These are phyloP conservation scores for Heritiera fomes DNA, from an alignment of 345 rosid species.

Conservation along the genomic window DNA sequence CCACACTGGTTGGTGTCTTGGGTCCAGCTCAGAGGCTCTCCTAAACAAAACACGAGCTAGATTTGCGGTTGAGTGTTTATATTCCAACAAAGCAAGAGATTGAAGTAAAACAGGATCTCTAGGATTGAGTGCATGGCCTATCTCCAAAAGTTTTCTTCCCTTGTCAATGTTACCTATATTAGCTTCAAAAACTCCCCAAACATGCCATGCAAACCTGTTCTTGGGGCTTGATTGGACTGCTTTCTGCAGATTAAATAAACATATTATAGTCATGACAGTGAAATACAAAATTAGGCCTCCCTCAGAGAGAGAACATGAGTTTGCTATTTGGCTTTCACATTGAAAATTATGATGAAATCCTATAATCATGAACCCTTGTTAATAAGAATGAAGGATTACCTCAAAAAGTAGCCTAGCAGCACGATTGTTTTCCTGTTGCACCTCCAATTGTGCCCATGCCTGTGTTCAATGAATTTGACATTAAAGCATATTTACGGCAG, in stretches of 20 bases:
- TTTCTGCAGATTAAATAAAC: slow-evolving; percentile 46
- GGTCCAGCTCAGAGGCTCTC: slow-evolving; percentile 82
- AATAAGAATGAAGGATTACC: slow-evolving; percentile 44
- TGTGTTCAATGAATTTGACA: slow-evolving; percentile 30
- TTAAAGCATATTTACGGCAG: not conserved
- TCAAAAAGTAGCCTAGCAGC: slow-evolving; percentile 83
- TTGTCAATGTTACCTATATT: slow-evolving; percentile 63
- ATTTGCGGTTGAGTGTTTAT: slow-evolving; percentile 76
- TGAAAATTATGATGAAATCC: not conserved
- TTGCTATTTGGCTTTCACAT: not conserved
- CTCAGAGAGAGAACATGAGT: not conserved
- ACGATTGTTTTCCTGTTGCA: slow-evolving; percentile 70
- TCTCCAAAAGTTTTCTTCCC: slow-evolving; percentile 85
- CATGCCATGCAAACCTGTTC: slow-evolving; percentile 95
- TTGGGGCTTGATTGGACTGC: slow-evolving; percentile 96
- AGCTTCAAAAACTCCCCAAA: slow-evolving; percentile 92
- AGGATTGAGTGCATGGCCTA: slow-evolving; percentile 90
- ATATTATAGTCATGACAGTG: slow-evolving; percentile 11
- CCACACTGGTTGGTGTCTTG: slow-evolving; percentile 95
- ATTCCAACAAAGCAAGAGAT: slow-evolving; percentile 88
- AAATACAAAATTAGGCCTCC: not conserved
- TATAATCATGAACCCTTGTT: not conserved
- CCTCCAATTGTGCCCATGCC: slow-evolving; percentile 98
- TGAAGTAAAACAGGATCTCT: slow-evolving; percentile 95
- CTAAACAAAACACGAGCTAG: slow-evolving; percentile 71